Evolutionary conservation across 2,329 filamentous ascomycete species (phyloP).

Genomic region (Aspergillus glaucus): DNA sequence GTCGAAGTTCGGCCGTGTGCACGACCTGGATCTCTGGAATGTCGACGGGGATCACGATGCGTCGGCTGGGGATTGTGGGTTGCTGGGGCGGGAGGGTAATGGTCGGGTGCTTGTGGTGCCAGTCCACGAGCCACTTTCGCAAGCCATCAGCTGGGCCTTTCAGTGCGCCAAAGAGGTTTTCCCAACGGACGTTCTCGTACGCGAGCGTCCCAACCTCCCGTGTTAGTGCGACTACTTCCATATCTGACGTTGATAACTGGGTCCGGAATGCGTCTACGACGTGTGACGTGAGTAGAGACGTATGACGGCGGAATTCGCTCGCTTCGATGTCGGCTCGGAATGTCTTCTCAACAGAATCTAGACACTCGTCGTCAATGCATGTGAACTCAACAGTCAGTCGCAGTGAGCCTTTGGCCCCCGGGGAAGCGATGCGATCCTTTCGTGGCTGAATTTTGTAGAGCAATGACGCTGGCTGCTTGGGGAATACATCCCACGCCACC

Average conservation of each 20-base stretch:
- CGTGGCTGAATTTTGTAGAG: conserved; percentile 64
- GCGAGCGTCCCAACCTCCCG: conserved; percentile 47
- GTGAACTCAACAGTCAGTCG: conserved; percentile 68
- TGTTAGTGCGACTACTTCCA: conserved; percentile 51
- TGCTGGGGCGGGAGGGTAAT: conserved; percentile 26
- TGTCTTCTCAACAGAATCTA: conserved; percentile 39
- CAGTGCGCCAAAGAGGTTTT: conserved; percentile 46
- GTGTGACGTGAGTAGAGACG: conserved; percentile 47
- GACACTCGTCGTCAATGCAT: conserved; percentile 68
- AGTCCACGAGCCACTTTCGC: conserved; percentile 47
- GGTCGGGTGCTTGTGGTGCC: conserved; percentile 45
- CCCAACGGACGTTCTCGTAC: conserved; percentile 51
- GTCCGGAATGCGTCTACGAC: conserved; percentile 43
- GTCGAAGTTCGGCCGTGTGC: conserved; percentile 57
- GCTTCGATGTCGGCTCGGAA: conserved; percentile 44
- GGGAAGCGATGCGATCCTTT: conserved; percentile 8
- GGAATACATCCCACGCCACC: conserved; percentile 59
- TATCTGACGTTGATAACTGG: conserved; percentile 42
- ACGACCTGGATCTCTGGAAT: conserved; percentile 77
- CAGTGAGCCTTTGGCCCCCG: conserved; percentile 26
- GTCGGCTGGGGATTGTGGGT: conserved; percentile 43
- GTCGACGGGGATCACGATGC: conserved; percentile 83
- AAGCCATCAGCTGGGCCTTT: conserved; percentile 41
- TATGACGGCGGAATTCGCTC: conserved; percentile 43
- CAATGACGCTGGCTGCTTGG: conserved; percentile 72